A percentile compares a stretch with the other conserved stretches of the same genome.
Evolutionary conservation across 192 early-diverging fungal genomes (phyloP).

Genomic region (Allomyces macrogynus): DNA sequence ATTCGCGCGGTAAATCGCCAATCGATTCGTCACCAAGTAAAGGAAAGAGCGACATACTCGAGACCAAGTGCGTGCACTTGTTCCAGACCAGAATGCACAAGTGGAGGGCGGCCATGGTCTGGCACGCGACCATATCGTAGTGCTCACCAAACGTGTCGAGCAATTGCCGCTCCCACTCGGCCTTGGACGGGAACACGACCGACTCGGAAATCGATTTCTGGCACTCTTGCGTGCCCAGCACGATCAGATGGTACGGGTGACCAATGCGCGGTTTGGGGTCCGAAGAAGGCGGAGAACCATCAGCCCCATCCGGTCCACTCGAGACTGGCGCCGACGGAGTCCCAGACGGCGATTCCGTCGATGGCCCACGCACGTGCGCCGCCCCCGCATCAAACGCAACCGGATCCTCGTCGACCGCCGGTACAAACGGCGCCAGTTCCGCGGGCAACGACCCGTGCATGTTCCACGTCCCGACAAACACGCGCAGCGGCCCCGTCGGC

Average conservation of each 20-base stretch:
- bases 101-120: slow-evolving; percentile 9
- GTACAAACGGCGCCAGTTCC: not conserved
- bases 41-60: not conserved
- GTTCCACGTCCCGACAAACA: slow-evolving; percentile 22
- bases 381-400: not conserved
- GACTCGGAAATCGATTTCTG: slow-evolving; percentile 6
- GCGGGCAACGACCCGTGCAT: slow-evolving; percentile 13
- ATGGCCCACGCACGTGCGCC: not conserved
- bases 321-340: not conserved
- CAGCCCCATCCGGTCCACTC: not conserved
- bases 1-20: too few relatives aligned
- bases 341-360: not conserved
- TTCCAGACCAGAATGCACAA: slow-evolving; percentile 3
- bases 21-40: too few relatives aligned
- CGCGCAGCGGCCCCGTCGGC: not conserved
- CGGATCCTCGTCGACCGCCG: not conserved
- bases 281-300: not conserved
- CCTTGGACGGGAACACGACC: slow-evolving; percentile 2
- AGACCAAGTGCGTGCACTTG: not conserved
- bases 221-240: slow-evolving; percentile 16
- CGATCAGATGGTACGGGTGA: slow-evolving; percentile 8
- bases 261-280: not conserved
- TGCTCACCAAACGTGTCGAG: slow-evolving; percentile 1
- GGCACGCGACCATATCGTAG: slow-evolving; percentile 8
- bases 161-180: slow-evolving; percentile 8